Conservation (phyloP, 2,329 filamentous ascomycete species). For the Teratosphaeriaceae sp. region DNA sequence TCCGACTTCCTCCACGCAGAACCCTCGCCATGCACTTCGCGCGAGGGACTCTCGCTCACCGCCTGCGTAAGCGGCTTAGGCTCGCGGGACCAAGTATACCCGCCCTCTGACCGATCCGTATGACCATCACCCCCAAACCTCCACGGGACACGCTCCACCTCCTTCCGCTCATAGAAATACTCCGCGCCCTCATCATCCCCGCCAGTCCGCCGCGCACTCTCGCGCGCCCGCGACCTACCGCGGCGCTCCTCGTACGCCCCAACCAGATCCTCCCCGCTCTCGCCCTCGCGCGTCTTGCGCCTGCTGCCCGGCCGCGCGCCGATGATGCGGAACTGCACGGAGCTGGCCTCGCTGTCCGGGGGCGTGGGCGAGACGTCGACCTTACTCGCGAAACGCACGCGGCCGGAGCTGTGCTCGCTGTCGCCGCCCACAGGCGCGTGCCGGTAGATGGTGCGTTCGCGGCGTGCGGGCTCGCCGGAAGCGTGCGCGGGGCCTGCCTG, state of each 20-base stretch:
- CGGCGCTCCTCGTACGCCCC: conserved; percentile 20
- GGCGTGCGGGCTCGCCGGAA: not conserved
- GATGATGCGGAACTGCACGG: conserved; percentile 17
- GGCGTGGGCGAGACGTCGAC: conserved; percentile 28
- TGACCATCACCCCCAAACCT: not conserved
- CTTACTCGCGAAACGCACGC: conserved; percentile 27
- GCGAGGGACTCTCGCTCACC: conserved; percentile 25
- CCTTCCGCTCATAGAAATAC: conserved; percentile 10
- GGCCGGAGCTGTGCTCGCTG: conserved; percentile 15
- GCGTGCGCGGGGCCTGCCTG: not conserved
- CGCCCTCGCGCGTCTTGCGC: conserved; percentile 4
- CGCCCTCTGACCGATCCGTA: not conserved
- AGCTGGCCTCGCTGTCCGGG: conserved; percentile 25
- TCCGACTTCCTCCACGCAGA: conserved; percentile 8
- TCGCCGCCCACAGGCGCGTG: conserved; percentile 1
- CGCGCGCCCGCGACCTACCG: conserved; percentile 15
- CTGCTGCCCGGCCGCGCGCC: conserved; percentile 7
- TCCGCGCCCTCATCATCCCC: not conserved
- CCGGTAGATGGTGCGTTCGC: not conserved
- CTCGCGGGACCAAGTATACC: not conserved
- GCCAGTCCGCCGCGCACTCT: conserved; percentile 2
- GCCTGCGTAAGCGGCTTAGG: conserved; percentile 11
- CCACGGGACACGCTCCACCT: not conserved
- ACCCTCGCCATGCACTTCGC: conserved; percentile 11
- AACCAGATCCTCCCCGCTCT: conserved; percentile 16